Evolutionary conservation across 2,329 filamentous ascomycete species (phyloP), one percentile per base, ranked within the genome.

Genomic region (Ceratocystis eucalypticola): DNA sequence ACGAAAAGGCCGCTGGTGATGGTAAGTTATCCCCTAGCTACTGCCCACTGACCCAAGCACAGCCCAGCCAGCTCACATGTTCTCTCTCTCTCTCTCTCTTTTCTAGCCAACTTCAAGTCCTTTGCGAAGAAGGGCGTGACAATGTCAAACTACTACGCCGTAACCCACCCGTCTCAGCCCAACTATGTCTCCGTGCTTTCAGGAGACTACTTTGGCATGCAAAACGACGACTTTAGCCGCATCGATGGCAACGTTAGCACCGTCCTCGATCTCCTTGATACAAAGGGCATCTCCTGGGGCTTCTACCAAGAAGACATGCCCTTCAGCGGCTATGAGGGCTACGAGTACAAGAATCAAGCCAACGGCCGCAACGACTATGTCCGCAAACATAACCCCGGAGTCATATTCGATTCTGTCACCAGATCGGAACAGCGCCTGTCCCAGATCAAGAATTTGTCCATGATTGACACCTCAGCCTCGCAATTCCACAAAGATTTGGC

Each of bases 251-350:
- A 89, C 72, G 76, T 89, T 55, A 86, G 84, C 7, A 85, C 85
- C 8, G 75, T 89, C 22, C 78, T 85, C n/a, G 86, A 90, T 74
- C 77, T 90, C 63, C 82, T 89, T 22, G 85, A 88, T 69, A 79
- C 80, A 70, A 82, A 80, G 71, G 78, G 79, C 65, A 84, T 90
- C 72, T 80, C 80, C 2, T 90, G 87, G 87, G 86, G 78, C 63
- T 78, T 86, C 69, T 94, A 93, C 76, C 83, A 91, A 74, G 89
- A 94, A 73, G 86, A 89, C 71, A 80, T 88, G 80, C 89, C 89
- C 1, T 91, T 85, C 75, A 79, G 83, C 1, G 89, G 89, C 12
- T 93, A 84, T 75, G 81, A 89, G 74, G 88, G 88, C 28, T 74
- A 75, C 45, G 77, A 76, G 0, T 89, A 78, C 73, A 79, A 83